Evolutionary conservation across 257 asterid species (phyloP), one percentile per base, ranked within the genome.

Genomic region (Nicotiana paniculata): DNA sequence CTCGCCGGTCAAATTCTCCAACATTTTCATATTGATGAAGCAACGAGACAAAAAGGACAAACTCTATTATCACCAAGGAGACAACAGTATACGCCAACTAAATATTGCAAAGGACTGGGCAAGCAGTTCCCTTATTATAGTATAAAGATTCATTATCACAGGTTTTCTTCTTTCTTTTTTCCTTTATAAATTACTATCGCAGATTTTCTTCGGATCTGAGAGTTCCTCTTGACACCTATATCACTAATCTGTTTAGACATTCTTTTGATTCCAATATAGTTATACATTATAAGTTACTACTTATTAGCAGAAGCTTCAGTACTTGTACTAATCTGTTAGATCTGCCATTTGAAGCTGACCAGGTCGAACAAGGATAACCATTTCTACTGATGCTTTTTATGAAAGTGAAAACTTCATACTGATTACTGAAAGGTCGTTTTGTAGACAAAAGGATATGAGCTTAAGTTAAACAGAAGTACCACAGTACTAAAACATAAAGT

Each of bases 311-410:
- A 48, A 15, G 79, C 62, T 74, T 74, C 39, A 48, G 48, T 24
- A 24, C 16, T 48, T 24, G 43, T 48, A 24, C 24, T 48, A 26
- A 48, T 26, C 79, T 33, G 54, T 48, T 24, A 48, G 15, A 16
- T 48, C 24, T 48, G 62, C 62, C 62, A 74, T 74, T 13, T 74
- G 26, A 74, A 74, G 39, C 35, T 6, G 79, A 26, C 33, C 58
- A 24, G 61, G 79, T 46, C 15, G 62, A 74, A 74, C 79, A 74
- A 13, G 79, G 79, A 26, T 74, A 74, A 74, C 51, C 62, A 48
- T 26, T 37, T 24, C 62, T 48, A 26, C 43, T 74, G 6, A 13
- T 74, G 79, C 62, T 26, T 74, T 24, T 1, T 26, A 74, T 74
- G 59, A 72, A 74, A 74, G 79, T 48, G 62, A 53, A 48, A 74